Evolutionary conservation across 352 stramenopile genomes (phyloP).

Genomic region (Ophiocytium majus): DNA sequence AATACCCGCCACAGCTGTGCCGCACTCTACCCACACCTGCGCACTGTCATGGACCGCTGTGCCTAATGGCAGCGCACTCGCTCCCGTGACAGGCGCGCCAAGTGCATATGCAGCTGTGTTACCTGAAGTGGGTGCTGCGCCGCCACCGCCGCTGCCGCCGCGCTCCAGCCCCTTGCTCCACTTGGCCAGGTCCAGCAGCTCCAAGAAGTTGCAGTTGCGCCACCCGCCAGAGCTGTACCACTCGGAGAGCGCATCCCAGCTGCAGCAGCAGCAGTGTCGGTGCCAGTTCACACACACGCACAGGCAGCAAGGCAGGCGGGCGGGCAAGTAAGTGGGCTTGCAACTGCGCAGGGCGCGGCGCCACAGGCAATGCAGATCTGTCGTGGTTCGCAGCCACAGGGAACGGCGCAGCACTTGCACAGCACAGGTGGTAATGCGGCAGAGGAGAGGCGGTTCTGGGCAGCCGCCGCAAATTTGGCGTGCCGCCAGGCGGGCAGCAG

Average conservation of each 20-base stretch:
- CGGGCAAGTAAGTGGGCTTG: not conserved
- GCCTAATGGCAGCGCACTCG: too few species aligned
- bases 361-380: not conserved
- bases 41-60: too few species aligned
- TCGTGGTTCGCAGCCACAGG: not conserved
- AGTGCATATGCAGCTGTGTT: too few species aligned
- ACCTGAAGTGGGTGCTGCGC: not conserved
- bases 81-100: too few species aligned
- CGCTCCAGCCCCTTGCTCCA: constrained; percentile 17
- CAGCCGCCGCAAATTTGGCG: too few species aligned
- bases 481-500: too few species aligned
- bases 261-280: not conserved
- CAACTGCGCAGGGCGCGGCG: not conserved
- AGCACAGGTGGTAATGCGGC: not conserved
- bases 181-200: constrained; percentile 54
- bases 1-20: too few species aligned
- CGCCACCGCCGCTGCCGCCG: not conserved
- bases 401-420: not conserved
- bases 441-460: constrained; percentile 19
- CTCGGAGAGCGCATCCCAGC: constrained; percentile 34
- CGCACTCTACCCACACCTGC: too few species aligned
- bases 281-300: too few species aligned
- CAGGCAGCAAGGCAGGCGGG: not conserved
- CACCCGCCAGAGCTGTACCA: constrained; percentile 50
- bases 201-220: constrained; percentile 32